Percentiles rank a stretch among this genome's conserved stretches.
phyloP scores from a whole-genome alignment of 1,284 basidiomycete genomes.

The Hortiboletus rubellus region DNA sequence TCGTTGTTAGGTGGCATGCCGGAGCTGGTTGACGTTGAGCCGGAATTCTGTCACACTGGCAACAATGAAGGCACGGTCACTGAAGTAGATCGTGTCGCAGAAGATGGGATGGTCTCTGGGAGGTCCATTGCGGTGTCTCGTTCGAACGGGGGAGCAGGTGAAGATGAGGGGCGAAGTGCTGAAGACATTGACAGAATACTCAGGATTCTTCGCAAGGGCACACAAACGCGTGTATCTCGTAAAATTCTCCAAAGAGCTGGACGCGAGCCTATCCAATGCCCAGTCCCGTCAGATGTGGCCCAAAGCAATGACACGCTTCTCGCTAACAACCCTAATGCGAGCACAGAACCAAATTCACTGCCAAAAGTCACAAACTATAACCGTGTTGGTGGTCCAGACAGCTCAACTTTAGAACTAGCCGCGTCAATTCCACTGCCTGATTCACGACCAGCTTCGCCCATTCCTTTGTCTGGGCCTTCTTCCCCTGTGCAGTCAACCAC shows the following conservation, averaged over 20 bases:
- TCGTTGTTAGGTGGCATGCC: constrained; percentile 76
- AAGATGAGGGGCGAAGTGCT: background rate
- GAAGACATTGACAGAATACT: background rate
- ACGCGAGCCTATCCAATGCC: background rate
- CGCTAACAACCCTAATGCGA: background rate
- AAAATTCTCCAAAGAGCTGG: background rate
- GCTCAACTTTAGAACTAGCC: constrained; percentile 12
- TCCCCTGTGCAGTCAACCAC: background rate
- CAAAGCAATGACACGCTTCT: background rate
- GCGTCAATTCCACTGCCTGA: constrained; percentile 22
- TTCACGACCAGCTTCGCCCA: constrained; percentile 21
- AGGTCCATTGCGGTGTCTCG: background rate
- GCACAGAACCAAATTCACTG: background rate
- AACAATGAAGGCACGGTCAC: background rate
- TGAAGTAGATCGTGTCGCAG: background rate
- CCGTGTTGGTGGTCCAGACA: background rate
- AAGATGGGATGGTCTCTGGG: background rate
- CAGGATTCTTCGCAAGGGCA: background rate
- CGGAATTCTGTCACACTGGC: constrained; percentile 16
- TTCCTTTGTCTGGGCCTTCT: background rate
- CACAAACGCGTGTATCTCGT: background rate
- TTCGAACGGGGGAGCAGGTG: background rate
- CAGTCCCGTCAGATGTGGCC: background rate
- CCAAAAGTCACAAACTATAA: background rate
- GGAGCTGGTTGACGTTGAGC: constrained; percentile 52